Conservation (phyloP, 2,329 filamentous ascomycete species). For the Reticulascus tulasneorum region DNA sequence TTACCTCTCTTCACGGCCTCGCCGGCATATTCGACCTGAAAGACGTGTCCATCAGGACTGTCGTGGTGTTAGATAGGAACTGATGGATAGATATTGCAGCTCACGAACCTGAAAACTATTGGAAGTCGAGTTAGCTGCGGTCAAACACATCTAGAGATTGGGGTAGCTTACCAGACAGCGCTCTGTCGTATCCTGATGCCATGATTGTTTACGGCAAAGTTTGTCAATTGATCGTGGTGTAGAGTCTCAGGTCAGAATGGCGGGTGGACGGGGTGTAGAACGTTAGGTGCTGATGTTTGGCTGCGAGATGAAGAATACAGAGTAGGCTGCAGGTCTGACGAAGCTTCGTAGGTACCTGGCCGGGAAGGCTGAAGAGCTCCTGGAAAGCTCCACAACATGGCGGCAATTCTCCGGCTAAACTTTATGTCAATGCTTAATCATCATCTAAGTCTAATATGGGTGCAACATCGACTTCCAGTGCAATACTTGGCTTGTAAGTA, state of each 20-base stretch:
- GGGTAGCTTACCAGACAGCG: constrained; percentile 78
- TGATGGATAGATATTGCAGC: constrained; percentile 3
- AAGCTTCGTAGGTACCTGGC: constrained; percentile 20
- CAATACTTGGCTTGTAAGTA: too few species aligned
- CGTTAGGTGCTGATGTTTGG: neutral
- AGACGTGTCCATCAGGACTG: constrained; percentile 98
- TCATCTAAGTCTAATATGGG: too few species aligned
- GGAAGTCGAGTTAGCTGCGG: constrained; percentile 39
- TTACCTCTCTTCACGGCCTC: constrained; percentile 97
- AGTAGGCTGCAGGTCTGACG: constrained; percentile 26
- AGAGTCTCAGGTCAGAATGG: constrained; percentile 5
- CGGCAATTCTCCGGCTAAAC: too few species aligned
- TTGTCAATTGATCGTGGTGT: too few species aligned
- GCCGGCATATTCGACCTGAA: constrained; percentile 98
- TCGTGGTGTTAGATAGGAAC: constrained; percentile 37
- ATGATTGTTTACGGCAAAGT: too few species aligned
- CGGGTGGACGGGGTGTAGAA: constrained; percentile 9
- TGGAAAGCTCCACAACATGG: constrained; percentile 15
- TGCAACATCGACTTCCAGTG: too few species aligned
- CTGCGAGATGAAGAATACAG: constrained; percentile 4
- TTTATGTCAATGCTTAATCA: too few species aligned
- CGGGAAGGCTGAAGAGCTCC: constrained; percentile 17
- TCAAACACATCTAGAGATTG: constrained; percentile 21
- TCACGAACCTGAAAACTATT: constrained; percentile 76
- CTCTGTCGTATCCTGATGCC: constrained; percentile 98